Evolutionary conservation across 2,329 filamentous ascomycete species (phyloP), one percentile per base, ranked within the genome.

Genomic region (Pseudopyrenochaeta lycopersici): DNA sequence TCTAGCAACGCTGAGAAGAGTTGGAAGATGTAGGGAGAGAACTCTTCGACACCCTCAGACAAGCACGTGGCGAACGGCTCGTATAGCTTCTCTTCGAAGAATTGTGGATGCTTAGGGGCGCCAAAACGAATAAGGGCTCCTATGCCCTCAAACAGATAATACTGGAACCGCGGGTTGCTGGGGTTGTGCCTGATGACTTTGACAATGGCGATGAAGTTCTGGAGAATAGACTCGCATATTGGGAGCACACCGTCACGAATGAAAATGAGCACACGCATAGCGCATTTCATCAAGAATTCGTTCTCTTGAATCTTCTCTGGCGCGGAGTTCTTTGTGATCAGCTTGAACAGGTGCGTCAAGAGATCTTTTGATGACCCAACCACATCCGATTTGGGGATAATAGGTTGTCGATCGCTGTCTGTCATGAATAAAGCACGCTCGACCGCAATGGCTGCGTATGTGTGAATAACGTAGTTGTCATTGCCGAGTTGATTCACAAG

Each of bases 291-390:
- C 70, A 99, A 77, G 75, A 98, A 99, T 73, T 99, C 95, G 72
- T 99, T 99, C 77, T 99, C 95, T 72, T 99, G 95, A 57, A 99
- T 88, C 82, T 98, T 99, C 61, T 94, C 87, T 1, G 96, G 90
- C 10, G 90, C 89, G 3, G 84, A 82, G 66, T 97, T 90, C 72
- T 90, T 91, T 72, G 96, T 90, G 62, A 99, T 92, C 46, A 99
- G 83, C 60, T 89, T 88, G 82, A 99, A 98, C 11, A 99, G 82
- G 70, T 98, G 94, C 48, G 91, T 85, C 17, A 98, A 81, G 2
- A 99, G 85, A 64, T 96, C 92, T 74, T 92, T 93, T 20, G 94
- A 87, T 57, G 95, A 86, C 0, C 90, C 89, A 53, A 89, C 85
- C 49, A 99, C 91, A 62, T 92, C 90, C 10, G 85, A 83, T 39